Evolutionary conservation across 2,329 filamentous ascomycete genomes (phyloP), one percentile per base, ranked within the genome.

Genomic region (Oidium heveae): DNA sequence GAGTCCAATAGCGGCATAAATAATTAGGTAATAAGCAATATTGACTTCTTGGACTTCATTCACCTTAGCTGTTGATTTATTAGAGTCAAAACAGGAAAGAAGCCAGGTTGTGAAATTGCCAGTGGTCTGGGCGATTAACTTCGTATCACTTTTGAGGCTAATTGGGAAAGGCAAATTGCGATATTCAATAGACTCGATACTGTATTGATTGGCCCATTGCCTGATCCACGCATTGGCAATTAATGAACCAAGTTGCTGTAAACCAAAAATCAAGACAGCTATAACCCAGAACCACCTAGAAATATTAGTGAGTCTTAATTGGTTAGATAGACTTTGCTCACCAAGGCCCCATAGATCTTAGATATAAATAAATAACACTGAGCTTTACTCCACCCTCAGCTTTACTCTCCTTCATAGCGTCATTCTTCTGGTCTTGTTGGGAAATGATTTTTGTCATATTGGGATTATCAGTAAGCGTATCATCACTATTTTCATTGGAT

Each of bases 171-270:
- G 16, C 37, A 55, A 54, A 22, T 61, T 52, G 55, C 57, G 52
- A 12, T 51, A 32, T 36, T 49, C 55, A 1, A 59, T 43, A 15
- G 52, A 52, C 52, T 64, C 60, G 12, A 57, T 58, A 55, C 74
- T 74, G 65, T 96, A 96, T 57, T 91, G 82, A 65, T 95, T 94
- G 16, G 89, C 84, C 91, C 91, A 98, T 65, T 89, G 74, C 61
- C 86, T 78, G 62, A 98, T 94, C 91, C 91, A 98, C 53, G 95
- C 69, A 62, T 91, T 95, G 37, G 87, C 93, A 0, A 83, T 86
- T 2, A 96, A 82, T 24, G 84, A 84, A 4, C 84, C 83, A 36
- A 94, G 66, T 65, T 98, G 91, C 65, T 95, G 88, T 47, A 82
- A 70, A 32, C 74, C 74, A 63, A 98, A 96, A 39, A 88, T 80